phyloP scores from a whole-genome alignment of 2,329 filamentous ascomycete genomes.

The Didymella pomorum region DNA sequence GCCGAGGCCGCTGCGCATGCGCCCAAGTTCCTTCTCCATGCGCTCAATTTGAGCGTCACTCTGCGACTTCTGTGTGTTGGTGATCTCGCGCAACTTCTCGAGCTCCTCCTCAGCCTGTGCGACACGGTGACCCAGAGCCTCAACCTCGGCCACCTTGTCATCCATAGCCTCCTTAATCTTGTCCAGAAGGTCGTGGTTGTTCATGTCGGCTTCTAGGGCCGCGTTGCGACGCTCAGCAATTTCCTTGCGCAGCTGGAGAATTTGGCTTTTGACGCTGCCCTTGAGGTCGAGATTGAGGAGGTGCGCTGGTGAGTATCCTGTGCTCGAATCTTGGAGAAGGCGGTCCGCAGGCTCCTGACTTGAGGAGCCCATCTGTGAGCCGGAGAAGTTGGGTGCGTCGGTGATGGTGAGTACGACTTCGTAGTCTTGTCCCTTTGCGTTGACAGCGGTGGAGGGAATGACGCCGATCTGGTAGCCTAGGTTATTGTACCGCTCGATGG shows the following conservation, averaged over 20 bases:
- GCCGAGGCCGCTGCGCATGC: slow-evolving; percentile 83
- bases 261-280: slow-evolving; percentile 79
- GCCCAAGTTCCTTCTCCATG: slow-evolving; percentile 97
- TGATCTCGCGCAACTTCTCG: slow-evolving; percentile 88
- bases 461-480: slow-evolving; percentile 92
- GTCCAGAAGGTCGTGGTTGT: slow-evolving; percentile 91
- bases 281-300: slow-evolving; percentile 89
- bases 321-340: slow-evolving; percentile 79
- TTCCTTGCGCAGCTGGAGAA: slow-evolving; percentile 82
- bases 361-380: slow-evolving; percentile 58
- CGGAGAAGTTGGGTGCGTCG: slow-evolving; percentile 75
- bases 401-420: slow-evolving; percentile 86
- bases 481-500: slow-evolving; percentile 91
- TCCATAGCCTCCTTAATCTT: slow-evolving; percentile 97
- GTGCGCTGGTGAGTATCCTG: slow-evolving; percentile 88
- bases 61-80: slow-evolving; percentile 84
- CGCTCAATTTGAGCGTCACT: slow-evolving; percentile 96
- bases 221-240: slow-evolving; percentile 86
- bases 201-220: slow-evolving; percentile 89
- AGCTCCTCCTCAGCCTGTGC: slow-evolving; percentile 91
- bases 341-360: slow-evolving; percentile 68
- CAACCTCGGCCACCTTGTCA: slow-evolving; percentile 91
- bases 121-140: slow-evolving; percentile 87
- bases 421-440: slow-evolving; percentile 84
- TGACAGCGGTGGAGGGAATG: slow-evolving; percentile 83